Evolutionary conservation across 805 yeast species (phyloP), one percentile per base, ranked within the genome.

Genomic region (Candida ipomoeae): DNA sequence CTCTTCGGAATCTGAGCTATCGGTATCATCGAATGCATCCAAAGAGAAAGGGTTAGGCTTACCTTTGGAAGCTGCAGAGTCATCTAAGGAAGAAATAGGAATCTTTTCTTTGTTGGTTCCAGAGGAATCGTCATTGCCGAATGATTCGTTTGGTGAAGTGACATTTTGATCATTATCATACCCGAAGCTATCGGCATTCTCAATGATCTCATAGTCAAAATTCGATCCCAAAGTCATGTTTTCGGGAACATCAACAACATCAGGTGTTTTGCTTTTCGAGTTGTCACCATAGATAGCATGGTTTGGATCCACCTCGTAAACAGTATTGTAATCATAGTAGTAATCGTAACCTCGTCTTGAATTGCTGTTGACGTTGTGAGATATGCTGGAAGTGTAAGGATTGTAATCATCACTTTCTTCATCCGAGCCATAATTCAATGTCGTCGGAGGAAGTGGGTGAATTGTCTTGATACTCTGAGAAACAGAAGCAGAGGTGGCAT

Each of bases 381-480:
- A 83, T 45, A 84, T 77, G 62, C 84, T 75, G 55, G 79, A 63
- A 11, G 76, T 73, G 60, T 73, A 73, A 1, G 75, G 75, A 52
- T 71, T 54, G 50, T 80, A 84, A 43, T 80, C 85, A 51, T 82
- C 85, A 54, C 83, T 82, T 51, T 80, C 84, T 48, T 79, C 83
- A 6, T 79, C 72, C 4, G 87, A 81, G 6, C 89, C 88, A 63
- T 82, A 81, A 63, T 91, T 90, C 49, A 92, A 77, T 0, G 89
- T 83, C 0, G 98, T 90, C 2, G 97, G 84, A 2, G 98, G 97
- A 47, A 92, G 69, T 40, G 82, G 73, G 35, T 89, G 89, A 55
- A 91, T 90, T 10, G 89, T 86, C 40, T 79, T 78, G 47, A 64
- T 54, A 13, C 60, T 54, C 53, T 63, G 69, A 17, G 68, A 61